A percentile compares a stretch with the other conserved stretches of the same genome.
Conservation (phyloP, 2,329 filamentous ascomycete species). For the Hypoxylon sp. region DNA sequence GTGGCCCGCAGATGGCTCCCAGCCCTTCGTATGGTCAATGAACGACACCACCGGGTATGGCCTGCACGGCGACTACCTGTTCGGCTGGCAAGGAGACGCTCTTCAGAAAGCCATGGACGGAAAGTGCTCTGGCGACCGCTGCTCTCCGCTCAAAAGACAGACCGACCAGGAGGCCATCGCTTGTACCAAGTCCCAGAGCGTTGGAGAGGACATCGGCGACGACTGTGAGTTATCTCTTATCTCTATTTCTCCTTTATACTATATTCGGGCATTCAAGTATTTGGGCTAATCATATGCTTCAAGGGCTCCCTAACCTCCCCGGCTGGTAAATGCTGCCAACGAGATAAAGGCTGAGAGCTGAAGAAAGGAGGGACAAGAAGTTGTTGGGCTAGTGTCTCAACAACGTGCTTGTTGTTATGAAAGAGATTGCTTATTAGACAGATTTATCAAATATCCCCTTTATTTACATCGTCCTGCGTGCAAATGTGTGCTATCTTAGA, state of each 20-base stretch:
- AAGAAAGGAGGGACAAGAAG: background rate
- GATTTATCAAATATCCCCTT: conserved; percentile 6
- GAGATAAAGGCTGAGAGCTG: background rate
- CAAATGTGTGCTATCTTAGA: too few relatives aligned
- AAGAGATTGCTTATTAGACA: conserved; percentile 14
- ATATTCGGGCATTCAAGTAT: too few relatives aligned
- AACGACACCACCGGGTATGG: conserved; percentile 49
- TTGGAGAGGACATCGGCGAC: conserved; percentile 40
- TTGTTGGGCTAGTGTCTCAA: conserved; percentile 3
- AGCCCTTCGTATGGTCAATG: conserved; percentile 46
- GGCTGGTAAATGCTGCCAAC: conserved; percentile 21
- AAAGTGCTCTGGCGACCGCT: conserved; percentile 48
- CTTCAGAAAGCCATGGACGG: conserved; percentile 49
- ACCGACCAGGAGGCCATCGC: conserved; percentile 44
- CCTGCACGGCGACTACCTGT: conserved; percentile 51
- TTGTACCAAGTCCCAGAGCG: conserved; percentile 43
- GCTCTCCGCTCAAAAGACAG: conserved; percentile 44
- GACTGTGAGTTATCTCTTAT: conserved; percentile 23
- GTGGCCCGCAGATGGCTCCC: conserved; percentile 48
- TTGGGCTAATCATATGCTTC: too few relatives aligned
- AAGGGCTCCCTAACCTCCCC: conserved; percentile 32
- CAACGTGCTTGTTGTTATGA: conserved; percentile 5
- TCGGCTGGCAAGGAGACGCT: conserved; percentile 51
- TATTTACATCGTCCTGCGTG: conserved; percentile 1
- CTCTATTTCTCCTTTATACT: background rate